Evolutionary conservation across 2,329 filamentous ascomycete genomes (phyloP), one percentile per base, ranked within the genome.

Genomic region (Neonectria hederae): DNA sequence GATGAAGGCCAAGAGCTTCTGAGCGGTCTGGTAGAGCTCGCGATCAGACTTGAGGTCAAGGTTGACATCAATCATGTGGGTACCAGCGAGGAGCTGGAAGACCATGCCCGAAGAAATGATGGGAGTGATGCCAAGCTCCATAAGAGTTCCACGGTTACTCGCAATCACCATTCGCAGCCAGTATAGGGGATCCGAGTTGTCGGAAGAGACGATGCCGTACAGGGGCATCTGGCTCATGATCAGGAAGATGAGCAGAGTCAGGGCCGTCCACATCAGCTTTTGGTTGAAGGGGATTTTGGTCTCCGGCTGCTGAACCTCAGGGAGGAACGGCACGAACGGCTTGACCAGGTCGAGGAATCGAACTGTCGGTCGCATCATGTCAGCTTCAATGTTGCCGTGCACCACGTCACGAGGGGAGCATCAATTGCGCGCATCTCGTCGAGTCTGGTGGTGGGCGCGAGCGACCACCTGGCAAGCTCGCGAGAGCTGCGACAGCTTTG

Each of bases 101-200:
- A 99, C 94, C 96, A 99, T 99, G 83, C 96, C 96, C 40, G 96
- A 98, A 65, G 96, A 97, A 84, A 99, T 98, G 83, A 99, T 99
- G 76, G 97, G 97, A 24, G 96, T 97, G 76, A 98, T 96, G 86
- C 94, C 94, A 84, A 97, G 79, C 79, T 97, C 94, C 94, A 97
- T 97, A 80, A 97, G 81, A 26, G 94, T 97, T 82, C 94, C 94
- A 78, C 94, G 90, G 82, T 99, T 99, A 91, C 93, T 97, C 78
- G 96, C 96, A 89, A 98, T 90, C 90, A 99, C 97, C 95, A 99
- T 98, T 83, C 96, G 92, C 78, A 99, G 88, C 96, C 96, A 99
- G 89, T 99, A 99, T 77, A 99, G 87, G 74, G 96, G 97, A 84
- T 99, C 97, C 67, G 96, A 98, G 76, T 94, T 97, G 83, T 96